Evolutionary conservation across 805 yeast genomes (phyloP).

Genomic region (Candida fluviatilis): DNA sequence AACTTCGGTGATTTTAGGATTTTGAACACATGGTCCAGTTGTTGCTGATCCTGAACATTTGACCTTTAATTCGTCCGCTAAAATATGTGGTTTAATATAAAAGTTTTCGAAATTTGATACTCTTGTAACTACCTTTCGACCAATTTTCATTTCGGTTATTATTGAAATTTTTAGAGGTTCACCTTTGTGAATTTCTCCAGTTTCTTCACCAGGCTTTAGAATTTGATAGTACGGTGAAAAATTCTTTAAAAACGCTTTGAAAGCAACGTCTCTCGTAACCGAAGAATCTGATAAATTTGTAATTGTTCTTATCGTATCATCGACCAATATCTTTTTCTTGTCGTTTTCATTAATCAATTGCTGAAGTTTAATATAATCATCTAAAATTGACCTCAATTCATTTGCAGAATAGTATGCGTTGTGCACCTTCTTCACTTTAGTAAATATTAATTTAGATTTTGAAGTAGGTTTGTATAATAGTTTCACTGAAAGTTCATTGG

Average conservation of each 20-base stretch:
- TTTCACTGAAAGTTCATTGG: constrained; percentile 25
- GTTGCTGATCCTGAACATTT: constrained; percentile 90
- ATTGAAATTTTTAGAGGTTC: constrained; percentile 62
- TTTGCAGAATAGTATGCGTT: constrained; percentile 44
- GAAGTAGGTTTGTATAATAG: constrained; percentile 55
- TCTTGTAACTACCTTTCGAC: constrained; percentile 75
- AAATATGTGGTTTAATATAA: constrained; percentile 55
- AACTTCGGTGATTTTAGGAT: constrained; percentile 60
- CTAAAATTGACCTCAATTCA: constrained; percentile 52
- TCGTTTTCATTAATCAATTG: constrained; percentile 49
- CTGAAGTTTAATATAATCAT: constrained; percentile 51
- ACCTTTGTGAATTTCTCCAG: constrained; percentile 51
- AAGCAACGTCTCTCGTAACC: constrained; percentile 40
- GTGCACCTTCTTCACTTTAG: constrained; percentile 33
- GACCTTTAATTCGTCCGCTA: constrained; percentile 67
- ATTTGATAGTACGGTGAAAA: constrained; percentile 51
- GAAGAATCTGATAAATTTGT: constrained; percentile 26
- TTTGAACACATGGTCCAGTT: constrained; percentile 53
- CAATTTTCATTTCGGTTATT: constrained; percentile 70
- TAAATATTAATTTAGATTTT: constrained; percentile 44
- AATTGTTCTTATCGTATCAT: constrained; percentile 48
- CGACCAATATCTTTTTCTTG: constrained; percentile 51
- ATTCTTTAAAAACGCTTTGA: constrained; percentile 41
- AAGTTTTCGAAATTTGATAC: constrained; percentile 67
- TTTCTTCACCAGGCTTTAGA: constrained; percentile 39